Evolutionary conservation across 1,284 basidiomycete genomes (phyloP), one percentile per base, ranked within the genome.

Genomic region (Tylopilus sp.): DNA sequence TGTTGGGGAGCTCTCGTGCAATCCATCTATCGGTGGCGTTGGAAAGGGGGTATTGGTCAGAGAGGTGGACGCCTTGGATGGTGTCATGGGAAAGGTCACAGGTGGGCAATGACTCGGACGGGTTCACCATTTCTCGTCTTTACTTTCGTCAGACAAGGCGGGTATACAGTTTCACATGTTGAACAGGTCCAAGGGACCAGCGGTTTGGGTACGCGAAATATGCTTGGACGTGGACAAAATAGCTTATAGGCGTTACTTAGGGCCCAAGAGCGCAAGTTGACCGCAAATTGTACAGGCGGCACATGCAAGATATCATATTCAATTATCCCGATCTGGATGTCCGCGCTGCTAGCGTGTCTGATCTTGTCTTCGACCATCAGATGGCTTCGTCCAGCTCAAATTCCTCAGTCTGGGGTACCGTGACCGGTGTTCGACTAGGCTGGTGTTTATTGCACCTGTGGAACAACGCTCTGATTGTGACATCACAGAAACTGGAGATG

Each of bases 211-310:
- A 51, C 42, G 78, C 68, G 11, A 11, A 21, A 14, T 11, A 17
- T 28, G n/a, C 6, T 33, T n/a, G 20, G 21, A 9, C 15, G 10
- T 29, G 2, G 14, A 29, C 8, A 11, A 9, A 26, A 11, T 29
- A 3, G 21, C 9, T 46, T 47, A 43, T 18, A 18, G 12, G 10
- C 6, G 14, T n/a, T 9, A 26, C 20, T 18, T 34, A 91, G 86
- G 91, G 91, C n/a, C 91, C 88, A 14, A 74, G 91, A 56, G 90
- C 91, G 1, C 92, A 94, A 67, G 85, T 94, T 40, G 91, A 94
- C 66, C 76, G 91, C 28, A 85, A 78, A 49, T 65, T 93, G 15
- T 95, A 94, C 73, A 91, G 89, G 66, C 72, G 67, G 40, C 71
- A 88, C 58, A 93, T 94, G 83, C 91, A 94, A 64, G 68, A 77